Conservation (phyloP, 1,284 basidiomycete genomes). For the Pyrrhoderma lamaoense region DNA sequence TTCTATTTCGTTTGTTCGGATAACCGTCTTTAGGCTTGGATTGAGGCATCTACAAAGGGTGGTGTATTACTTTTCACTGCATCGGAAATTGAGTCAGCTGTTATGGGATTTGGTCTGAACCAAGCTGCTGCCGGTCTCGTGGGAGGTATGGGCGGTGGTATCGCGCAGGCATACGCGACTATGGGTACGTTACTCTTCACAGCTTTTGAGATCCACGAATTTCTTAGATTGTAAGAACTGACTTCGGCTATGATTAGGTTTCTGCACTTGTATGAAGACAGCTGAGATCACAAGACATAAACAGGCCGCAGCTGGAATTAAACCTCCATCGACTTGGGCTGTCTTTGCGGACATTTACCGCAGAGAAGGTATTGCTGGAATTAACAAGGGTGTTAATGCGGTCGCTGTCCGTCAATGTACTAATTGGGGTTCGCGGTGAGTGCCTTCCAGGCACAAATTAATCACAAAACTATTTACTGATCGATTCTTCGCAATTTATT, state of each 20-base stretch:
- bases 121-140: slow-evolving; percentile 83
- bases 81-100: slow-evolving; percentile 83
- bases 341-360: slow-evolving; percentile 94
- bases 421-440: slow-evolving; percentile 96
- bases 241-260: too few relatives aligned
- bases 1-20: too few relatives aligned
- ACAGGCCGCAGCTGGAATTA: slow-evolving; percentile 82
- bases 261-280: slow-evolving; percentile 98
- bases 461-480: background rate
- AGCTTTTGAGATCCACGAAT: slow-evolving; percentile 39
- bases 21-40: slow-evolving; percentile 76
- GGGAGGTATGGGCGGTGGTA: slow-evolving; percentile 96
- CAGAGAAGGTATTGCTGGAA: slow-evolving; percentile 88
- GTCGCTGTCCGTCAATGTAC: slow-evolving; percentile 97
- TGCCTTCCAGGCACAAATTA: slow-evolving; percentile 26
- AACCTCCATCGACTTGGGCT: slow-evolving; percentile 90
- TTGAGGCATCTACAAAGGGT: slow-evolving; percentile 98
- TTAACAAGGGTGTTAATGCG: slow-evolving; percentile 99
- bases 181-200: slow-evolving; percentile 73
- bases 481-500: too few relatives aligned
- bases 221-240: slow-evolving; percentile 99
- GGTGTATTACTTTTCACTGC: slow-evolving; percentile 95
- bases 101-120: slow-evolving; percentile 60
- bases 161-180: slow-evolving; percentile 97
- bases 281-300: slow-evolving; percentile 98